phyloP scores from a whole-genome alignment of 257 asterid species.

The Ilex aquifolium region DNA sequence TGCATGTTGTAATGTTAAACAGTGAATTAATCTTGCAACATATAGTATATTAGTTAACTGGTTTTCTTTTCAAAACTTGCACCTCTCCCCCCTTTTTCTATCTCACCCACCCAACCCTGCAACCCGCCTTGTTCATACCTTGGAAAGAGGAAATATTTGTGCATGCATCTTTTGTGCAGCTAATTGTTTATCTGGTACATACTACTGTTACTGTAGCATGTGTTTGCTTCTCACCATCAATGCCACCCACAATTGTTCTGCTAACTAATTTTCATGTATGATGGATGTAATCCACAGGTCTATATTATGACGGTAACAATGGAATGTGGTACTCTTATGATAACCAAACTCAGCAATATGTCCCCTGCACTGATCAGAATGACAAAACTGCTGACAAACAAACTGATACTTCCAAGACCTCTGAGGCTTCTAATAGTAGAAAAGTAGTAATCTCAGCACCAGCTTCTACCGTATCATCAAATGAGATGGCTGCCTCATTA shows the following conservation, averaged over 20 bases:
- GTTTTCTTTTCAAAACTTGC: too few relatives aligned
- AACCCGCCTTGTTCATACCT: too few relatives aligned
- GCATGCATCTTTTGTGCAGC: too few relatives aligned
- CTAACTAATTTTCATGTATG: neutral
- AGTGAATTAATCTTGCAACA: too few relatives aligned
- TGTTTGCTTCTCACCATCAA: neutral
- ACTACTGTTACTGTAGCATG: too few relatives aligned
- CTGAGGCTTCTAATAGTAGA: slow-evolving; percentile 49
- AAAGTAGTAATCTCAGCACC: slow-evolving; percentile 94
- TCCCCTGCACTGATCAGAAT: slow-evolving; percentile 75
- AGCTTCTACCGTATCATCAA: slow-evolving; percentile 69
- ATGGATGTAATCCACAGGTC: slow-evolving; percentile 36
- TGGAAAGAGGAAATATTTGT: too few relatives aligned
- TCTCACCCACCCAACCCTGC: too few relatives aligned
- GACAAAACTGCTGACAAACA: slow-evolving; percentile 58
- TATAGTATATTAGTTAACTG: too few relatives aligned
- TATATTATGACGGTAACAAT: slow-evolving; percentile 90
- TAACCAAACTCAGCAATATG: slow-evolving; percentile 71
- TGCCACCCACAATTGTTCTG: neutral
- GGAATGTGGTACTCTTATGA: slow-evolving; percentile 91
- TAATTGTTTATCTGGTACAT: too few relatives aligned
- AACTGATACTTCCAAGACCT: slow-evolving; percentile 38
- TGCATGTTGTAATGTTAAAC: too few relatives aligned
- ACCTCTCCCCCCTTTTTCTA: too few relatives aligned
- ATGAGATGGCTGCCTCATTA: slow-evolving; percentile 73